Percentiles rank a stretch among this genome's conserved stretches.
These are phyloP conservation scores for Aspergillus pseudoterreus DNA, from an alignment of 2,329 filamentous ascomycete genomes.

Conservation along the genomic window DNA sequence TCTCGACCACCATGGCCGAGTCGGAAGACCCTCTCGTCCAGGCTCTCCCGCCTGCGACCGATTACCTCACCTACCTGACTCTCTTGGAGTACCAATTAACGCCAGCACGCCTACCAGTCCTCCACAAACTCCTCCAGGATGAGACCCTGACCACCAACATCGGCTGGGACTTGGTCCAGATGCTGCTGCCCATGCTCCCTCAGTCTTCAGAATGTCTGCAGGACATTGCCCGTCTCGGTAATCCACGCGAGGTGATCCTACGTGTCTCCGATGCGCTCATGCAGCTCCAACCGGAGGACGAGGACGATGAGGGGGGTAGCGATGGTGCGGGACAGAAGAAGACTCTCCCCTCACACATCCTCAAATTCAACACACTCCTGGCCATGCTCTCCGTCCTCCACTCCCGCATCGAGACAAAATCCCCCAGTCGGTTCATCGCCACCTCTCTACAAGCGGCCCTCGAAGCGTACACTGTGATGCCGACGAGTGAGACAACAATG, in stretches of 20 bases:
- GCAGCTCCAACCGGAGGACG: conserved; percentile 49
- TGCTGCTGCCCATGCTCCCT: conserved; percentile 58
- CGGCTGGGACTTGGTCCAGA: conserved; percentile 63
- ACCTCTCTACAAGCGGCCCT: conserved; percentile 61
- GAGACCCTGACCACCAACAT: conserved; percentile 59
- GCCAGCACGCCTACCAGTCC: conserved; percentile 52
- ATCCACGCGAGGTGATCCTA: conserved; percentile 62
- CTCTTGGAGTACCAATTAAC: conserved; percentile 63
- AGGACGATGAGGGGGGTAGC: conserved; percentile 32
- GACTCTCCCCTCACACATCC: conserved; percentile 24
- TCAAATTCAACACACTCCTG: conserved; percentile 41
- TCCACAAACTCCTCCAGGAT: conserved; percentile 60
- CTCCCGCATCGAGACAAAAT: conserved; percentile 60
- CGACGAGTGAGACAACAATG: conserved; percentile 54
- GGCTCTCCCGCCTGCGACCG: conserved; percentile 58
- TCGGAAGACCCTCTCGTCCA: conserved; percentile 50
- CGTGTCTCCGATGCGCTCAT: conserved; percentile 61
- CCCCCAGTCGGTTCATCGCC: conserved; percentile 61
- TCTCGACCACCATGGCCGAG: conserved; percentile 23
- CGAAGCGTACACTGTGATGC: conserved; percentile 56
- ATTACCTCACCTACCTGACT: conserved; percentile 65
- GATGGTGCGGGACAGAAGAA: conserved; percentile 5
- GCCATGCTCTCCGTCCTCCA: conserved; percentile 57
- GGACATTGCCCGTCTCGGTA: conserved; percentile 59
- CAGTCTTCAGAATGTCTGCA: conserved; percentile 57